Evolutionary conservation across 257 asterid species (phyloP).

Genomic region (Nyctanthes arbortristis): DNA sequence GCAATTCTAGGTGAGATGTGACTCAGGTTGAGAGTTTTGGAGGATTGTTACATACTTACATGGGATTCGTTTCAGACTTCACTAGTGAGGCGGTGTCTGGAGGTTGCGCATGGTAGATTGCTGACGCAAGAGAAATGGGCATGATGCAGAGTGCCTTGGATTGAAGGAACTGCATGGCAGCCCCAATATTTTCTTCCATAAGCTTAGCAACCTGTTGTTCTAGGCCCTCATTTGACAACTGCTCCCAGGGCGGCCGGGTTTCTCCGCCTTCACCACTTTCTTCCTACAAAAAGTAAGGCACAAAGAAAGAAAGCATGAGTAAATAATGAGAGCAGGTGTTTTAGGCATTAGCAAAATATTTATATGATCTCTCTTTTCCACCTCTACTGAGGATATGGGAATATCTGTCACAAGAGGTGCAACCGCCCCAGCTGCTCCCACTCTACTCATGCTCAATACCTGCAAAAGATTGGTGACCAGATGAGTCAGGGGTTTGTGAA

Average conservation of each 20-base stretch:
- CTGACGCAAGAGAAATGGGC: constrained; percentile 97
- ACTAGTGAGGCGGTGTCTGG: constrained; percentile 57
- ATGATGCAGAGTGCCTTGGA: constrained; percentile 95
- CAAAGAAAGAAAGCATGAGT: not conserved
- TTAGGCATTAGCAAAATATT: not conserved
- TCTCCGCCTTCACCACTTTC: constrained; percentile 70
- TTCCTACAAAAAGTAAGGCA: constrained; percentile 44
- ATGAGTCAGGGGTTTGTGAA: constrained; percentile 7
- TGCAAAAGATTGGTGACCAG: constrained; percentile 35
- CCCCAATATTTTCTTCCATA: constrained; percentile 97
- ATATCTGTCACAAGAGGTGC: constrained; percentile 97
- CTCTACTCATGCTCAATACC: constrained; percentile 98
- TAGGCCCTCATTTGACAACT: constrained; percentile 96
- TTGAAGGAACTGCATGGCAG: constrained; percentile 98
- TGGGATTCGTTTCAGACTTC: constrained; percentile 77
- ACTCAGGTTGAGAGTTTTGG: not conserved
- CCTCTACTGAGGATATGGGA: constrained; percentile 83
- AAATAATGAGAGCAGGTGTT: not conserved
- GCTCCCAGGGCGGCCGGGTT: constrained; percentile 95
- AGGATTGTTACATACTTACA: constrained; percentile 27
- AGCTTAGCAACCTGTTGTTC: constrained; percentile 95
- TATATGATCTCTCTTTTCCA: constrained; percentile 15
- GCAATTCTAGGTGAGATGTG: not conserved
- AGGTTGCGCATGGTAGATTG: constrained; percentile 80
- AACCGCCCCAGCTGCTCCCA: constrained; percentile 98